phyloP scores from a whole-genome alignment of 2,329 filamentous ascomycete species.

The Fusarium pseudograminearum region DNA sequence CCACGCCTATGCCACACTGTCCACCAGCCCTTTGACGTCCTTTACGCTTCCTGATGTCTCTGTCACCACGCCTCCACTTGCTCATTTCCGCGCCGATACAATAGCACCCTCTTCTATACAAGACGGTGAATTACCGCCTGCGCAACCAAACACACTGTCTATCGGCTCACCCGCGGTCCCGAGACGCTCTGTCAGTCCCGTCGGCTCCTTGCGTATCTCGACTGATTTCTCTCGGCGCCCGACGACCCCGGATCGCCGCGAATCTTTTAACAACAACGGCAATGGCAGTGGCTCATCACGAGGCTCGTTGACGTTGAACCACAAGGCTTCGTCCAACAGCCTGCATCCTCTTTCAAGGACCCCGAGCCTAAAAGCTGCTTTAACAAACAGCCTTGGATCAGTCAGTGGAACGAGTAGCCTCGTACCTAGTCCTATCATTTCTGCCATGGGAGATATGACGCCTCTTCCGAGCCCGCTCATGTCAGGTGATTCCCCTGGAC shows the following conservation, averaged over 20 bases:
- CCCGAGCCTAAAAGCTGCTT: conserved; percentile 70
- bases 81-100: conserved; percentile 47
- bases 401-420: conserved; percentile 72
- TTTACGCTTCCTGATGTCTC: conserved; percentile 46
- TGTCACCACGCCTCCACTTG: conserved; percentile 40
- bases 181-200: conserved; percentile 35
- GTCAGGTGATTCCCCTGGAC: conserved; percentile 72
- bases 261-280: conserved; percentile 56
- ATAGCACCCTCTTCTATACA: conserved; percentile 51
- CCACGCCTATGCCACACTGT: conserved; percentile 38
- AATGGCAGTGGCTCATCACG: conserved; percentile 51
- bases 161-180: conserved; percentile 27
- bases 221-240: conserved; percentile 51
- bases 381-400: conserved; percentile 62
- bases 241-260: conserved; percentile 42
- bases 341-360: conserved; percentile 68
- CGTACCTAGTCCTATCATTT: conserved; percentile 78
- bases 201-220: conserved; percentile 54
- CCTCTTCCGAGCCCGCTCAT: conserved; percentile 82
- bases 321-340: conserved; percentile 49
- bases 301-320: conserved; percentile 46
- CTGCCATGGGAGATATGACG: conserved; percentile 82
- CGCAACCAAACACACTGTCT: conserved; percentile 27
- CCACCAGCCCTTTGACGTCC: conserved; percentile 34
- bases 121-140: conserved; percentile 37